Evolutionary conservation across 2,329 filamentous ascomycete species (phyloP).

Genomic region (Aspergillus caelatus): DNA sequence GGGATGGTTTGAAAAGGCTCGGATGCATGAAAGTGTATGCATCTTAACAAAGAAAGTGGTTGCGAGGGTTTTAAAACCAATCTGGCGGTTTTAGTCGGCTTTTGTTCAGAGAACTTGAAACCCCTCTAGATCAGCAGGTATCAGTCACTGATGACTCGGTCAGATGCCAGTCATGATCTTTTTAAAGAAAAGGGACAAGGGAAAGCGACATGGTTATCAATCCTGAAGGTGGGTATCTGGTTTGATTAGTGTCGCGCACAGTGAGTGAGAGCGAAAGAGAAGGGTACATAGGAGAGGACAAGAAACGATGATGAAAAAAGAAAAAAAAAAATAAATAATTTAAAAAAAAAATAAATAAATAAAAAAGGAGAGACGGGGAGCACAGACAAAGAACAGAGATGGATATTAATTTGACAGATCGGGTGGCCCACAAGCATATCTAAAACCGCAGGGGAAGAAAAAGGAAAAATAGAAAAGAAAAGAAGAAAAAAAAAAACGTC

Average conservation of each 20-base stretch:
- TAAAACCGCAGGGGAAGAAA: not conserved
- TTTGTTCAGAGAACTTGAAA: not conserved
- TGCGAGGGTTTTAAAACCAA: not conserved
- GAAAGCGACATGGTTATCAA: not conserved
- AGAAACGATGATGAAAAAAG: not conserved
- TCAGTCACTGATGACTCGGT: constrained; percentile 15
- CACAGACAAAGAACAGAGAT: constrained; percentile 1
- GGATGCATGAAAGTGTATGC: constrained; percentile 1
- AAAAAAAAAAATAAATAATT: not conserved
- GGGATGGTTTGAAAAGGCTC: constrained; percentile 3
- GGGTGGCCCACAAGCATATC: constrained; percentile 4
- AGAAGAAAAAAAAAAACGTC: not conserved
- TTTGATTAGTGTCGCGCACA: not conserved
- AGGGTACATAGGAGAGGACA: not conserved
- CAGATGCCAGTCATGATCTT: constrained; percentile 14
- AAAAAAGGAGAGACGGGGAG: not conserved
- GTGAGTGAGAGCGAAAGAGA: not conserved
- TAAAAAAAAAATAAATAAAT: not conserved
- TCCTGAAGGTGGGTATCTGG: not conserved
- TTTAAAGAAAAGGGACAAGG: not conserved
- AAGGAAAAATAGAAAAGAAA: not conserved
- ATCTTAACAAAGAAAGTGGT: not conserved
- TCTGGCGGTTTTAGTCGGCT: not conserved
- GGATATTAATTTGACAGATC: constrained; percentile 6
- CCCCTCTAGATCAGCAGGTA: not conserved